Percentiles rank a stretch among this genome's conserved stretches.
phyloP scores from a whole-genome alignment of 208 protist species.

The Wallacemonas collosoma region DNA sequence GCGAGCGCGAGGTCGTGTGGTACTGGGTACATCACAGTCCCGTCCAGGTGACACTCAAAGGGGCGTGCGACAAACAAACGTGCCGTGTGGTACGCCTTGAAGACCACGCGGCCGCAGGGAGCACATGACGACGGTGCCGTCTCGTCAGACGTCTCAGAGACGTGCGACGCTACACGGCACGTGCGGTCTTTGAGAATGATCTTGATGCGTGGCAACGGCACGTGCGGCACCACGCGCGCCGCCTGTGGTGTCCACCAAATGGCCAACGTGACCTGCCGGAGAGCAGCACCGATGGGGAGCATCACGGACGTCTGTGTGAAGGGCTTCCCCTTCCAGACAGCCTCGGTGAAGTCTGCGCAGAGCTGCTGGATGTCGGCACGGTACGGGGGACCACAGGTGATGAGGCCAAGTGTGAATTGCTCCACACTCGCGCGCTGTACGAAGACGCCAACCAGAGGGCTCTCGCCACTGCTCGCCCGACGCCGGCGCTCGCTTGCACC shows the following conservation, averaged over 20 bases:
- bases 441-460: slow-evolving; percentile 43
- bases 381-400: slow-evolving; percentile 31
- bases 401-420: slow-evolving; percentile 45
- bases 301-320: slow-evolving; percentile 17
- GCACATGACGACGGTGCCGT: background rate
- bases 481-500: background rate
- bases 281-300: slow-evolving; percentile 50
- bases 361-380: slow-evolving; percentile 19
- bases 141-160: no score
- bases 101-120: slow-evolving; percentile 3
- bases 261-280: slow-evolving; percentile 42
- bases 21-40: slow-evolving; percentile 25
- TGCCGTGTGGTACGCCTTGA: slow-evolving; percentile 45
- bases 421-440: slow-evolving; percentile 23
- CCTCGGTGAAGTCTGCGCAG: slow-evolving; percentile 24
- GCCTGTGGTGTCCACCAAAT: slow-evolving; percentile 64
- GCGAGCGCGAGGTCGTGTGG: slow-evolving; percentile 9
- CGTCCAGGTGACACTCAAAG: slow-evolving; percentile 34
- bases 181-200: slow-evolving; percentile 42
- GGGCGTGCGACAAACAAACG: slow-evolving; percentile 56
- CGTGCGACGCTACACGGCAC: background rate
- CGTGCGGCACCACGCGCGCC: slow-evolving; percentile 45
- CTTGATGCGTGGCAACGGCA: slow-evolving; percentile 46
- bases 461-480: background rate
- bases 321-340: slow-evolving; percentile 10